phyloP scores from a whole-genome alignment of 345 rosid species.

The Citrus reticulata region DNA sequence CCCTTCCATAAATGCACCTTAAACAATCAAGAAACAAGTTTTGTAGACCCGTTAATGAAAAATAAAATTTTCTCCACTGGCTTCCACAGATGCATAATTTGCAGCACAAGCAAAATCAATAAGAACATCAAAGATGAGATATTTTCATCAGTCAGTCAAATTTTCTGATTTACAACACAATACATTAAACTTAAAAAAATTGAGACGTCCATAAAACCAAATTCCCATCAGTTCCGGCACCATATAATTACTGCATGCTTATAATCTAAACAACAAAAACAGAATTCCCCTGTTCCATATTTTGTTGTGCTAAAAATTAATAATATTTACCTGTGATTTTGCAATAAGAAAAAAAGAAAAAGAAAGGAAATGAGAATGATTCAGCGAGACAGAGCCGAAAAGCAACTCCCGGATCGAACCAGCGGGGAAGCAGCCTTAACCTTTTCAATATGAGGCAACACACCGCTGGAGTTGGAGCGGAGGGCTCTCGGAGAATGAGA shows the following conservation, averaged over 20 bases:
- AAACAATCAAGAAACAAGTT: background rate
- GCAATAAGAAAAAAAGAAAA: background rate
- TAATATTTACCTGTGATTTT: slow-evolving; percentile 7
- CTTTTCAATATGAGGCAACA: slow-evolving; percentile 37
- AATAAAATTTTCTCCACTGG: background rate
- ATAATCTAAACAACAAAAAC: background rate
- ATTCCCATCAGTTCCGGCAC: background rate
- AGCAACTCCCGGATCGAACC: slow-evolving; percentile 62
- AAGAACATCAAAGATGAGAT: background rate
- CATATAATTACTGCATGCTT: too few species aligned
- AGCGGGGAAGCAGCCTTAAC: slow-evolving; percentile 25
- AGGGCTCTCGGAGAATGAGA: slow-evolving; percentile 36
- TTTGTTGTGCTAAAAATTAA: background rate
- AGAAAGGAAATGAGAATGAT: background rate
- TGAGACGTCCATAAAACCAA: background rate
- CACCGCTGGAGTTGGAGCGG: slow-evolving; percentile 39
- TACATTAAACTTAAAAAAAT: background rate
- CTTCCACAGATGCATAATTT: background rate
- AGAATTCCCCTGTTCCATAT: background rate
- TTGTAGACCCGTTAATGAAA: background rate
- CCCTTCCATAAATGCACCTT: background rate
- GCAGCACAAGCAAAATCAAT: background rate
- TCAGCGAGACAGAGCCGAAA: slow-evolving; percentile 53
- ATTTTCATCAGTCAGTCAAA: background rate
- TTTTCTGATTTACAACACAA: background rate